Conservation (phyloP, 495 filamentous ascomycete genomes). For the Bryoglossum gracile region DNA sequence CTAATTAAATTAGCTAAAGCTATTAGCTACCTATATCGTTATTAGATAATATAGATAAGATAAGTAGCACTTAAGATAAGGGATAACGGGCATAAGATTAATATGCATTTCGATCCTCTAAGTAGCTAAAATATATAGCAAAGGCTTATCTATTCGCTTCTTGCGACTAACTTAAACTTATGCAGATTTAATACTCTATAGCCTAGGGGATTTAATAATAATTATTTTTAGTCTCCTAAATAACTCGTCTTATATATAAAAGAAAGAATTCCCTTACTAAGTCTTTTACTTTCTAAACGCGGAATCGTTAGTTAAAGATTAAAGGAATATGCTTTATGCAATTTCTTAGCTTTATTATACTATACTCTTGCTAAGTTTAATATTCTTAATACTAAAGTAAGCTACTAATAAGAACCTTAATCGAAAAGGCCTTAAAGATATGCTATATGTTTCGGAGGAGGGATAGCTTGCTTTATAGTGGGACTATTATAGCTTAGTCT, state of each 20-base stretch:
- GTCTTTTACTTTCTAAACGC: background rate
- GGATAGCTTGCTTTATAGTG: slow-evolving; percentile 6
- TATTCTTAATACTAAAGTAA: slow-evolving; percentile 2
- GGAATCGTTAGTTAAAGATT: background rate
- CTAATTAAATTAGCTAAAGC: background rate
- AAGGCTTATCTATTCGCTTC: slow-evolving; percentile 5
- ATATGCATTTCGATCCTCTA: slow-evolving; percentile 11
- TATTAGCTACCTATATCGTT: background rate
- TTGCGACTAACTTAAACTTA: slow-evolving; percentile 11
- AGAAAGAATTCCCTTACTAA: background rate
- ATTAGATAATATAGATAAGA: background rate
- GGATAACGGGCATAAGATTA: background rate
- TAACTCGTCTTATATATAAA: slow-evolving; percentile 14
- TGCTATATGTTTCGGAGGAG: slow-evolving; percentile 1
- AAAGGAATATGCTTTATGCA: slow-evolving; percentile 1
- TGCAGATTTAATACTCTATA: slow-evolving; percentile 15
- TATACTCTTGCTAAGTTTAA: background rate
- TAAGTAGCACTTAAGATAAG: background rate
- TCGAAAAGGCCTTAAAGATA: slow-evolving; percentile 5
- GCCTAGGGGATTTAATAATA: slow-evolving; percentile 8
- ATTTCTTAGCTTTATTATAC: background rate
- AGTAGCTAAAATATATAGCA: slow-evolving; percentile 8
- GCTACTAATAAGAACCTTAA: slow-evolving; percentile 11
- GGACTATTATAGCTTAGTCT: slow-evolving; percentile 8
- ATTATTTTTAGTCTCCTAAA: slow-evolving; percentile 16